Percentiles rank a stretch among this genome's conserved stretches.
These are phyloP conservation scores for Saccharomycopsis javanensis DNA, from an alignment of 805 yeast genomes.

Conservation along the genomic window DNA sequence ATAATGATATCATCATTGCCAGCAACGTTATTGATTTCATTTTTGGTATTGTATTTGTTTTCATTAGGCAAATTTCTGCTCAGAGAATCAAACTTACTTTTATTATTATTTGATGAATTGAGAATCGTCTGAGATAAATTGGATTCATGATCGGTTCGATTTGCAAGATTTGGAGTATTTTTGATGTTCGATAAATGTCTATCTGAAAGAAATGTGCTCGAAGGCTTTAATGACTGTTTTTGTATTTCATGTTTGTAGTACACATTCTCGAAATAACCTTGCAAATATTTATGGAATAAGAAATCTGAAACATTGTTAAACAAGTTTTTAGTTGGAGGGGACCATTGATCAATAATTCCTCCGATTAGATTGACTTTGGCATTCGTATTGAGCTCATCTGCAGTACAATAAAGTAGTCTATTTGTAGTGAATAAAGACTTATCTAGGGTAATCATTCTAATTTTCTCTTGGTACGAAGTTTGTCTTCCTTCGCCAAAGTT, in stretches of 20 bases:
- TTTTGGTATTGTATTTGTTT: background rate
- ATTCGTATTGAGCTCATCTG: constrained; percentile 37
- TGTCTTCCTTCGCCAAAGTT: background rate
- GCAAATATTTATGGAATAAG: background rate
- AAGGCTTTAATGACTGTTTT: background rate
- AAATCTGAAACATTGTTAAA: constrained; percentile 1
- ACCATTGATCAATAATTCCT: constrained; percentile 50
- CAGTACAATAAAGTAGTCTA: constrained; percentile 43
- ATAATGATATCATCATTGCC: constrained; percentile 4
- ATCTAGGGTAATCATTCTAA: constrained; percentile 31
- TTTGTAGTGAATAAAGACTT: constrained; percentile 49
- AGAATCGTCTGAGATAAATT: no score
- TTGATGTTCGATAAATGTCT: background rate
- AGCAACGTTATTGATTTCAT: background rate
- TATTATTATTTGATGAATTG: background rate
- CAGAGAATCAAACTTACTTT: background rate
- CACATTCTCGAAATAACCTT: background rate
- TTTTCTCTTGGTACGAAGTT: background rate
- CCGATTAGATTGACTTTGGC: constrained; percentile 48
- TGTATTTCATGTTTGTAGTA: background rate
- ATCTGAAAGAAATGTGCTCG: background rate
- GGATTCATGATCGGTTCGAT: background rate
- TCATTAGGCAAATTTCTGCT: background rate
- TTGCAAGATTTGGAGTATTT: background rate
- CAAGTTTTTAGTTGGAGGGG: background rate